Evolutionary conservation across 352 stramenopile species (phyloP), one percentile per base, ranked within the genome.

Genomic region (Globisporangium echinulatum): DNA sequence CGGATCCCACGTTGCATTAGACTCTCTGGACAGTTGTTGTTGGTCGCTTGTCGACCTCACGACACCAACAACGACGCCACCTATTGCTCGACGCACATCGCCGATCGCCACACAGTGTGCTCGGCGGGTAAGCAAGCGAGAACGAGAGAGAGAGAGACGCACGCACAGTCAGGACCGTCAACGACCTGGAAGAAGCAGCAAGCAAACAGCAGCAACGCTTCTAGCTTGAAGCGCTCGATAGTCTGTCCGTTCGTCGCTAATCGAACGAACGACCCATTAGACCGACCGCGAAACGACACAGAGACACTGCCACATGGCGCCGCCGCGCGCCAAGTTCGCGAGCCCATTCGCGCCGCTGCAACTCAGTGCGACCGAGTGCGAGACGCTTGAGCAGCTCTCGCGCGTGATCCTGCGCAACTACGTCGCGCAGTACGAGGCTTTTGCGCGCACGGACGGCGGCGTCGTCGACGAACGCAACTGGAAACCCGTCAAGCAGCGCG

Each of bases 261-360:
- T 33, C 25, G 25, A 33, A 33, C 25, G 25, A 3, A 33, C 25
- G 25, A 33, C 25, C 25, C 25, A 33, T 33, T 33, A 3, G 25
- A 33, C 25, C 25, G 25, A 33, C 25, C 25, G 25, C 25, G 25
- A 33, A 33, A 33, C 25, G 25, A 33, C 25, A 33, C 25, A 33
- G 25, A 25, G 25, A 33, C 25, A 33, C 25, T 33, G 25, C 25
- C 25, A 33, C 42, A 46, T 46, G 42, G 42, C 42, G 11, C 42
- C 9, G 7, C 42, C 42, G 42, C 42, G 42, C 42, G 42, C 17
- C 56, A 61, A 61, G 56, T 61, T 55, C 47, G 33, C 49, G 43
- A 61, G 14, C 19, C 73, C 70, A n/a, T 77, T 82, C 58, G 61
- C 52, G n/a, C 61, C 68, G 1, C 17, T 82, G 48, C 38, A 67